Evolutionary conservation across 2,329 filamentous ascomycete genomes (phyloP).

Genomic region (Alternaria viburni): DNA sequence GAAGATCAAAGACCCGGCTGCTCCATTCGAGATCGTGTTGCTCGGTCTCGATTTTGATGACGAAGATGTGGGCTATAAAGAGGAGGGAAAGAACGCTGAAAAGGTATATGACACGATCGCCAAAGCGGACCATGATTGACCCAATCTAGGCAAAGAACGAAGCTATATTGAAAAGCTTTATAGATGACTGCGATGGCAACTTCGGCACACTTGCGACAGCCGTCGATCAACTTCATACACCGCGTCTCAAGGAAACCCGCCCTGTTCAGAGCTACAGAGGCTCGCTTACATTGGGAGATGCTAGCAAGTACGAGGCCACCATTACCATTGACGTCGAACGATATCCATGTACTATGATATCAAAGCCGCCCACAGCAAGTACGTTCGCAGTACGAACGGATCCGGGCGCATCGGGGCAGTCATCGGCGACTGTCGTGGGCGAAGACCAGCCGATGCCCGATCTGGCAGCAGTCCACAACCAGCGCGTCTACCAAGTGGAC

Average conservation of each 20-base stretch:
- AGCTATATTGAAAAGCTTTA: conserved; percentile 66
- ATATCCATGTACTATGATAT: conserved; percentile 84
- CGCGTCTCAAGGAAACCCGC: conserved; percentile 75
- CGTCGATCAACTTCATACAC: conserved; percentile 77
- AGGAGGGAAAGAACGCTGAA: conserved; percentile 76
- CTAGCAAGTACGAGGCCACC: conserved; percentile 73
- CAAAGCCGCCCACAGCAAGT: conserved; percentile 75
- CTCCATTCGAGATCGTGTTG: conserved; percentile 76
- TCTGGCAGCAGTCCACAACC: conserved; percentile 74
- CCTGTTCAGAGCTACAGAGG: conserved; percentile 83
- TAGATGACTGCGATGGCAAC: conserved; percentile 69
- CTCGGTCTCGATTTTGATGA: conserved; percentile 95
- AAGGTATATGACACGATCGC: conserved; percentile 62
- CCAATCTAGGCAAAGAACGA: conserved; percentile 71
- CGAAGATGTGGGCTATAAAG: conserved; percentile 85
- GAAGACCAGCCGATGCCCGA: conserved; percentile 45
- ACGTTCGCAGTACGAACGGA: conserved; percentile 69
- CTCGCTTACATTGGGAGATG: conserved; percentile 78
- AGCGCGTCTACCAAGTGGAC: conserved; percentile 80
- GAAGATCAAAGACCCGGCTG: conserved; percentile 72
- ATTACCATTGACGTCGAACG: conserved; percentile 86
- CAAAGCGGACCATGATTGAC: conserved; percentile 16
- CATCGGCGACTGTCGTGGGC: conserved; percentile 56
- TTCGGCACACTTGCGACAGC: conserved; percentile 89
- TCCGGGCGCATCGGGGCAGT: conserved; percentile 57